Evolutionary conservation across 2,329 filamentous ascomycete species (phyloP).

Genomic region (Venturiaceae sp.): DNA sequence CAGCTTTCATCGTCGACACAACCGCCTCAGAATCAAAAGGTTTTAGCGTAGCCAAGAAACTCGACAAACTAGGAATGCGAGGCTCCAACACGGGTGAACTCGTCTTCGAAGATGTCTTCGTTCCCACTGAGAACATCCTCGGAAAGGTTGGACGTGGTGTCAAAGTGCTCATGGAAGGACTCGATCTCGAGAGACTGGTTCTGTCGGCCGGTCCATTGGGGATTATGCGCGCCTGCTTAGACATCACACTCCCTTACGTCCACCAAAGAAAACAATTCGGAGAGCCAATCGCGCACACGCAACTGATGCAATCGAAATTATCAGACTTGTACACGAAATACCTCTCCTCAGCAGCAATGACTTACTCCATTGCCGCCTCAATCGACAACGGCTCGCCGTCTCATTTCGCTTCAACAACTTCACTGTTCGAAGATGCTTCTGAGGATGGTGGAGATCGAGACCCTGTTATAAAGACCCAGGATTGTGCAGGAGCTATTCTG

Average conservation of each 20-base stretch:
- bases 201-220: constrained; percentile 80
- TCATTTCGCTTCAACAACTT: constrained; percentile 16
- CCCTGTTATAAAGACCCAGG: constrained; percentile 52
- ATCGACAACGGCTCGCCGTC: constrained; percentile 55
- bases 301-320: constrained; percentile 84
- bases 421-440: constrained; percentile 28
- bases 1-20: constrained; percentile 80
- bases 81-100: constrained; percentile 95
- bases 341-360: constrained; percentile 75
- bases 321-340: constrained; percentile 98
- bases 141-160: constrained; percentile 75
- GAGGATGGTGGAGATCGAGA: constrained; percentile 4
- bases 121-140: constrained; percentile 72
- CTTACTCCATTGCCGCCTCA: constrained; percentile 67
- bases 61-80: constrained; percentile 97
- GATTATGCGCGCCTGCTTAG: constrained; percentile 86
- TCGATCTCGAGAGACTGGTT: constrained; percentile 89
- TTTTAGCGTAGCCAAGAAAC: constrained; percentile 80
- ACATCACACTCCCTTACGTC: constrained; percentile 78
- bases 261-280: constrained; percentile 88
- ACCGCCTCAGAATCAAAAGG: constrained; percentile 38
- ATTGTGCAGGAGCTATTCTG: constrained; percentile 89
- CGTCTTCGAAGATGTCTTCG: constrained; percentile 82
- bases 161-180: constrained; percentile 86
- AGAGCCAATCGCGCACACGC: constrained; percentile 77